A percentile compares a stretch with the other conserved stretches of the same genome.
Evolutionary conservation across 2,329 filamentous ascomycete species (phyloP).

Genomic region (Monascus ruber): DNA sequence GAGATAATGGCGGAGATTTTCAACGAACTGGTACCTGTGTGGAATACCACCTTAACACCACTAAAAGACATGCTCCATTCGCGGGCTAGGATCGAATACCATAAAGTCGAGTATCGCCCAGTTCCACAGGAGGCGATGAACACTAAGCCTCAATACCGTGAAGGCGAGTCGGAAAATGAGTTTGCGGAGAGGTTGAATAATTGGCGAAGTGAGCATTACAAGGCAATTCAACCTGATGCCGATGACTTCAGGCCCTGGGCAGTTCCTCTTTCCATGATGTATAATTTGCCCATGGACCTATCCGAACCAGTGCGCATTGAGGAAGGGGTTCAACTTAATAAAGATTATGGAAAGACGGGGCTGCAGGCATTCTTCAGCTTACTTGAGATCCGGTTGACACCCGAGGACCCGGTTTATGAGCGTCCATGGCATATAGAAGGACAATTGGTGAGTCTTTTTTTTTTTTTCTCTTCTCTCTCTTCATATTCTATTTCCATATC

Average conservation of each 20-base stretch:
- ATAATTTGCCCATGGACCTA: constrained; percentile 14
- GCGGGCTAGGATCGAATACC: constrained; percentile 19
- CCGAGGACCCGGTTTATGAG: constrained; percentile 43
- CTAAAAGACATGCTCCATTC: constrained; percentile 22
- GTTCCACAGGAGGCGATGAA: constrained; percentile 9
- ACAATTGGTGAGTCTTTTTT: constrained; percentile 17
- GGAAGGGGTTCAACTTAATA: constrained; percentile 17
- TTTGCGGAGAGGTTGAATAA: constrained; percentile 13
- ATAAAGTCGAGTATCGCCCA: constrained; percentile 18
- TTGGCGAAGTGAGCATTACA: constrained; percentile 14
- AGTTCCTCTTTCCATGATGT: constrained; percentile 17
- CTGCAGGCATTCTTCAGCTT: constrained; percentile 56
- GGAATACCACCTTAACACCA: constrained; percentile 18
- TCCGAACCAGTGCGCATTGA: constrained; percentile 15
- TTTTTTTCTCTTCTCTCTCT: not conserved
- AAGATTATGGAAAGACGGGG: constrained; percentile 30
- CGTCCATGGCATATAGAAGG: constrained; percentile 42
- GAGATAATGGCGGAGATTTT: constrained; percentile 26
- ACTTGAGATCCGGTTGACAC: constrained; percentile 47
- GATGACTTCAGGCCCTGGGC: constrained; percentile 19
- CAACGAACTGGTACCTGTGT: constrained; percentile 14
- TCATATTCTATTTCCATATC: not conserved
- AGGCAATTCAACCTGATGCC: constrained; percentile 16
- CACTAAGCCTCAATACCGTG: constrained; percentile 6
- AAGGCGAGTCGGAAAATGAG: constrained; percentile 10